These are phyloP conservation scores for Stagonosporopsis cucurbitacearum DNA, from an alignment of 2,329 filamentous ascomycete species.

Conservation along the genomic window DNA sequence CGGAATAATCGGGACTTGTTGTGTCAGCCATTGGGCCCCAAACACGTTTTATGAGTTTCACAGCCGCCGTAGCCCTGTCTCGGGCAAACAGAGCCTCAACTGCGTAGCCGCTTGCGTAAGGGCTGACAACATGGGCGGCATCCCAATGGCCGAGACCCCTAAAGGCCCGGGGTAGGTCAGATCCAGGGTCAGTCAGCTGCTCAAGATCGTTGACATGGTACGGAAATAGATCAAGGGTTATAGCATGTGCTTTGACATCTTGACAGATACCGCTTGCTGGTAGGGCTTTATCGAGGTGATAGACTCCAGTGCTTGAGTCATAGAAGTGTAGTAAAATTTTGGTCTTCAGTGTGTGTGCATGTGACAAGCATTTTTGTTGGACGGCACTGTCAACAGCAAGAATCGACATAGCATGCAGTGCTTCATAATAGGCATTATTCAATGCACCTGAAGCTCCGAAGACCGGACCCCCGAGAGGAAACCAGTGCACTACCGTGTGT, in stretches of 20 bases:
- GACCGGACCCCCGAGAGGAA: conserved; percentile 17
- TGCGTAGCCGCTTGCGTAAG: conserved; percentile 14
- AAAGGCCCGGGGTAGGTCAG: conserved; percentile 8
- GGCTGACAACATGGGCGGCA: conserved; percentile 8
- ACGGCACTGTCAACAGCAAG: background rate
- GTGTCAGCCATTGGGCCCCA: conserved; percentile 17
- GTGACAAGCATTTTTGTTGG: background rate
- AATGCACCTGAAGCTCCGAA: conserved; percentile 14
- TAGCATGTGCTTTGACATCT: conserved; percentile 14
- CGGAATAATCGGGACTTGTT: conserved; percentile 9
- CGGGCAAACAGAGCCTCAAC: conserved; percentile 11
- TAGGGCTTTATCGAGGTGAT: conserved; percentile 1
- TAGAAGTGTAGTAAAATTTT: conserved; percentile 5
- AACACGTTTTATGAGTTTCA: conserved; percentile 8
- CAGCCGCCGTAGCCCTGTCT: background rate
- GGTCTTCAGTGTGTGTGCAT: conserved; percentile 3
- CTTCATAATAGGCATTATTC: conserved; percentile 18
- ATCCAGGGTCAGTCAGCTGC: conserved; percentile 1
- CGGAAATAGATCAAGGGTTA: background rate
- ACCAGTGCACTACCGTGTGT: conserved; percentile 9
- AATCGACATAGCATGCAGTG: conserved; percentile 7
- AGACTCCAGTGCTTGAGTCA: conserved; percentile 1
- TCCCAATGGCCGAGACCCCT: conserved; percentile 15
- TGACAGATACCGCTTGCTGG: conserved; percentile 12
- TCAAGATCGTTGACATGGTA: conserved; percentile 3